These are phyloP conservation scores for Pezicula neosporulosa DNA, from an alignment of 2,329 filamentous ascomycete species.

Conservation along the genomic window DNA sequence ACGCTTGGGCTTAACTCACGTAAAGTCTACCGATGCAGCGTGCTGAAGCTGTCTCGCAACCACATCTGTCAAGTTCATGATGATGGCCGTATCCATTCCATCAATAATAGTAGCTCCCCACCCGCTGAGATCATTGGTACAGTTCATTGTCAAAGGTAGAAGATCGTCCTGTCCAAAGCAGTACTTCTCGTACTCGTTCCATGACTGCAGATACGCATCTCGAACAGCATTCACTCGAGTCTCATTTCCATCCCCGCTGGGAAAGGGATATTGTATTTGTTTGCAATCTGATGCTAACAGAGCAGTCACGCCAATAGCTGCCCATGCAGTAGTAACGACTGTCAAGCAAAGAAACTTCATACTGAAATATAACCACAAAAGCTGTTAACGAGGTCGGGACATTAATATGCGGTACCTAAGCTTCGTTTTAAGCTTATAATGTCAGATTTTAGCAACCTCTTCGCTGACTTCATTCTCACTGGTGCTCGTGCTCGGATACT, in stretches of 20 bases:
- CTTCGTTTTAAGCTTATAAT: too few species aligned
- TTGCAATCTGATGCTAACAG: too few species aligned
- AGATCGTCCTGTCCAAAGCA: constrained; percentile 74
- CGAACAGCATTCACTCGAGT: constrained; percentile 52
- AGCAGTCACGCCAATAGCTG: too few species aligned
- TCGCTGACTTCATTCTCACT: too few species aligned
- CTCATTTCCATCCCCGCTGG: neutral
- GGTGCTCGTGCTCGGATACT: too few species aligned
- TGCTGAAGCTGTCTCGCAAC: constrained; percentile 68
- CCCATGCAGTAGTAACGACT: too few species aligned
- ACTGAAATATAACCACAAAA: too few species aligned
- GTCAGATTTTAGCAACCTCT: too few species aligned
- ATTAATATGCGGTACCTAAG: too few species aligned
- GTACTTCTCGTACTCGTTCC: constrained; percentile 66
- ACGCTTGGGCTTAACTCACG: too few species aligned
- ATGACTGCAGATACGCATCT: constrained; percentile 63
- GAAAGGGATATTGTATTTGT: neutral
- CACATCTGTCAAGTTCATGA: constrained; percentile 66
- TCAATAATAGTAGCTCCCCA: constrained; percentile 84
- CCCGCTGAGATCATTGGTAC: constrained; percentile 59
- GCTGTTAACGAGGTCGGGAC: too few species aligned
- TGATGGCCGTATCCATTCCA: constrained; percentile 69
- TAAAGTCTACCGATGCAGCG: constrained; percentile 57
- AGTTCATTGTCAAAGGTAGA: constrained; percentile 58
- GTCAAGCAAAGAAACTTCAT: too few species aligned